phyloP scores from a whole-genome alignment of 495 filamentous ascomycete genomes.

The Neurospora sp. region DNA sequence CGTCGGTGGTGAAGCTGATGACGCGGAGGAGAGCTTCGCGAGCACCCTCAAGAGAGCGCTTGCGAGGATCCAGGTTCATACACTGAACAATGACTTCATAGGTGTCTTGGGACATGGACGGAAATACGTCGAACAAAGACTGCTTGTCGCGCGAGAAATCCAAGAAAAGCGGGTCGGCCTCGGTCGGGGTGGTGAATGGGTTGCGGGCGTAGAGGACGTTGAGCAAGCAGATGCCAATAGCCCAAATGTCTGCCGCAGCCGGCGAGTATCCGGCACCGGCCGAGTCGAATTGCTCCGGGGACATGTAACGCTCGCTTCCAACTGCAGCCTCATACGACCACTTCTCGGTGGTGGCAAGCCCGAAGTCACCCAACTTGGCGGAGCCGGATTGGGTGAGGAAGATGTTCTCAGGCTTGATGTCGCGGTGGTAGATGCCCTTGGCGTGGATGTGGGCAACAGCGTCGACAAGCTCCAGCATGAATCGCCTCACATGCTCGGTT shows the following conservation, averaged over 20 bases:
- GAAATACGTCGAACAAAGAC: conserved; percentile 95
- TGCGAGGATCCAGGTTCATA: conserved; percentile 80
- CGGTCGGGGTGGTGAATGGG: conserved; percentile 79
- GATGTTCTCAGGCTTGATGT: conserved; percentile 99
- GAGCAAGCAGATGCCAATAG: conserved; percentile 87
- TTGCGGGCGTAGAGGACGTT: conserved; percentile 95
- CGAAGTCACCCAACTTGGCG: conserved; percentile 96
- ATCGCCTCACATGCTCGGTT: conserved; percentile 90
- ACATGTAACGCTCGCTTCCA: conserved; percentile 98
- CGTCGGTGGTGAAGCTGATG: conserved; percentile 79
- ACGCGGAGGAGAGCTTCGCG: conserved; percentile 67
- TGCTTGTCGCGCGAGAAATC: conserved; percentile 90
- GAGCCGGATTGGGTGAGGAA: conserved; percentile 77
- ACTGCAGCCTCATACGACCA: conserved; percentile 89
- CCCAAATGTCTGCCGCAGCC: conserved; percentile 91
- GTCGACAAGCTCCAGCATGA: conserved; percentile 90
- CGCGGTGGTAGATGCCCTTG: conserved; percentile 88
- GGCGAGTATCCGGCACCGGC: conserved; percentile 79
- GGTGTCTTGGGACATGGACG: conserved; percentile 95
- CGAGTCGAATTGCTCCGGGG: conserved; percentile 92
- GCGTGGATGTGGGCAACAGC: conserved; percentile 85
- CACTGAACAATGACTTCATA: conserved; percentile 84
- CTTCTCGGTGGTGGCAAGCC: conserved; percentile 72
- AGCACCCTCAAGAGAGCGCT: conserved; percentile 69
- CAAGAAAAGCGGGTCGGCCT: conserved; percentile 77